Conservation (phyloP, 2,329 filamentous ascomycete species). For the Hypoxylon sp. region DNA sequence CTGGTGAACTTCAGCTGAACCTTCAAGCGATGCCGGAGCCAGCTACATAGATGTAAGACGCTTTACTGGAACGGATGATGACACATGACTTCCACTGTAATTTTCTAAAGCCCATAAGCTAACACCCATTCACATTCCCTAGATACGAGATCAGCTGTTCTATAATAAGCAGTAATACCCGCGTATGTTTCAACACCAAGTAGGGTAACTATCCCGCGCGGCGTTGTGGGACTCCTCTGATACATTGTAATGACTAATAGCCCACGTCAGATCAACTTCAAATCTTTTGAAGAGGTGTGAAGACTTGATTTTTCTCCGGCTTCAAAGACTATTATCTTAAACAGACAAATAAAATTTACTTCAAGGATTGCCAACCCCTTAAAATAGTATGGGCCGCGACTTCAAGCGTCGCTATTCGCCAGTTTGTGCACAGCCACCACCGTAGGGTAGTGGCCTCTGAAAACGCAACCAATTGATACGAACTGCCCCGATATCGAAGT, state of each 20-base stretch:
- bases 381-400: conserved; percentile 3
- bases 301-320: background rate
- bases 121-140: conserved; percentile 1
- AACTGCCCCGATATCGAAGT: conserved; percentile 14
- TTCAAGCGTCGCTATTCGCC: conserved; percentile 5
- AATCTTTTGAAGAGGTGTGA: background rate
- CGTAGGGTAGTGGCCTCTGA: background rate
- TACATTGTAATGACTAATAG: background rate
- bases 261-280: conserved; percentile 1
- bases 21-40: background rate
- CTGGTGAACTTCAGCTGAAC: background rate
- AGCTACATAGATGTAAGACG: background rate
- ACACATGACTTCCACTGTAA: background rate
- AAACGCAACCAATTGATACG: conserved; percentile 28
- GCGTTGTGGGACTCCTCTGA: background rate
- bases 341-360: background rate
- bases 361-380: background rate
- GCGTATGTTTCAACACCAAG: background rate
- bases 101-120: conserved; percentile 11
- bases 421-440: conserved; percentile 16
- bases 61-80: background rate
- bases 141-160: background rate
- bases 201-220: background rate
- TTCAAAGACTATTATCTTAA: background rate
- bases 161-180: background rate